Evolutionary conservation across 225 moss, liverwort and hornwort genomes (phyloP).

Genomic region (Sphagnum contortum): DNA sequence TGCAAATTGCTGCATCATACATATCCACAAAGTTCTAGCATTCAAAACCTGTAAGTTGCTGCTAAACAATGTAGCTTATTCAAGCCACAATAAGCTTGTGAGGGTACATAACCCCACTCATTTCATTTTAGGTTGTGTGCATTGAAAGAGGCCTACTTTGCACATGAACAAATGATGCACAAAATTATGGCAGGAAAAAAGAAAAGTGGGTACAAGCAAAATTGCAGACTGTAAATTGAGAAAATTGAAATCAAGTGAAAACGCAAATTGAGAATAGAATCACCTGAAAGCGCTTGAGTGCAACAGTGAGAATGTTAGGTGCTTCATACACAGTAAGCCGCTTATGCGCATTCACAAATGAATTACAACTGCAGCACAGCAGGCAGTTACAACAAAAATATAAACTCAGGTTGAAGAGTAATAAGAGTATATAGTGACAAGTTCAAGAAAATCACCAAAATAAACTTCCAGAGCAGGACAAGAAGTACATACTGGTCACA

Average conservation of each 20-base stretch:
- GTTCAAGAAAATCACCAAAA: too few species aligned
- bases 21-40: neutral
- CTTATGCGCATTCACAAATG: conserved; percentile 77
- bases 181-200: too few species aligned
- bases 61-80: neutral
- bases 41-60: neutral
- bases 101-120: too few species aligned
- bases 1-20: neutral
- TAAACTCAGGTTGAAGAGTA: too few species aligned
- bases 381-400: neutral
- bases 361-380: conserved; percentile 53
- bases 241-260: neutral
- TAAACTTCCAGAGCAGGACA: neutral
- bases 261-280: too few species aligned
- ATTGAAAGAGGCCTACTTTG: too few species aligned
- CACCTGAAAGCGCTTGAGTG: conserved; percentile 93
- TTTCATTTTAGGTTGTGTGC: too few species aligned
- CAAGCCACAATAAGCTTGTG: too few species aligned
- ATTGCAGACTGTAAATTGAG: too few species aligned
- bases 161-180: too few species aligned
- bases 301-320: conserved; percentile 81
- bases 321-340: conserved; percentile 84
- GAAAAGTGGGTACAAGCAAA: too few species aligned
- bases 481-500: conserved; percentile 72
- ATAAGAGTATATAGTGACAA: too few species aligned